Base-by-base conservation (phyloP, 1,139 yeast genomes). In the Pichia sp. region DNA sequence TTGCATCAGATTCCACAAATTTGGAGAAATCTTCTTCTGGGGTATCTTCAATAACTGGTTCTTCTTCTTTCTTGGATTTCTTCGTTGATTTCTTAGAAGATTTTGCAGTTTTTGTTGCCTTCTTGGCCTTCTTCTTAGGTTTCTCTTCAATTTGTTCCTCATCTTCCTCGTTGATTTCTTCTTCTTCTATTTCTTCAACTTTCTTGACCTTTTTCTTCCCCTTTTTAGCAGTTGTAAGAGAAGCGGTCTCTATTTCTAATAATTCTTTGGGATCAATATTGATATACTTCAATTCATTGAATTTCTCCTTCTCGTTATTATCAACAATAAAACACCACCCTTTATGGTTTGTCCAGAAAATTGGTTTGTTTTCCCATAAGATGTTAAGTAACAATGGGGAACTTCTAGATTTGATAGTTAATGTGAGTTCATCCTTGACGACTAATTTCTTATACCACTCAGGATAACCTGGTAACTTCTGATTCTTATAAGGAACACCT, bases 311-410 rank as follows among this genome's bases (percentile, higher is more conserved):
- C 8, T 73, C 67, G 0, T 63, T 52, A 11, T 68, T 50, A 0
- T 67, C 68, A 4, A 81, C 90, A 50, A 81, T 73, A 61, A 93
- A 90, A 58, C 96, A 86, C 97, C 98, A 94, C 0, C 99, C 99
- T 55, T 77, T 71, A 2, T 76, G 65, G 46, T 83, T 81, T 0
- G 85, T 75, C 97, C 98, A 91, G 53, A 58, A 67, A 2, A 84
- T 67, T 0, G 98, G 96, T 53, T 76, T 74, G 0, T 83, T 85
- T 59, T 90, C 96, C 97, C 97, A 94, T 38, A 83, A 79, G 43
- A 94, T 69, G 51, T 83, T 79, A 49, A 94, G 71, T 34, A 94
- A 68, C 4, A 91, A 61, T 1, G 97, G 93, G 0, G 96, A 80
- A 3, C 83, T 69, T 54, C 99, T 72, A 0, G 96, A 74, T 51